A percentile compares a stretch with the other conserved stretches of the same genome.
Evolutionary conservation across 108 stramenopile genomes (phyloP).

Genomic region (Stephanodiscus minutulus): DNA sequence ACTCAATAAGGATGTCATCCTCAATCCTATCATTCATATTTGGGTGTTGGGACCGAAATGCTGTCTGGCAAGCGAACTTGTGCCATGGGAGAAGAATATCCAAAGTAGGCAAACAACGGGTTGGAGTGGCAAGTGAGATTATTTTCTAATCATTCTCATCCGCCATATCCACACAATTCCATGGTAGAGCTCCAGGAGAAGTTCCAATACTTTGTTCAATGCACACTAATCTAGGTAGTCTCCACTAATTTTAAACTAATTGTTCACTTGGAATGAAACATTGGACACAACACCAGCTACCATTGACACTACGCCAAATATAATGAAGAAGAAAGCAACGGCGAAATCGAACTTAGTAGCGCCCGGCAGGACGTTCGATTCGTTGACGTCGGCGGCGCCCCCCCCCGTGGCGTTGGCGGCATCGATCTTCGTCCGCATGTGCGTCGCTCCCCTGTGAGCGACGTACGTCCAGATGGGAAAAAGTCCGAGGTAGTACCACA

Average conservation of each 20-base stretch:
- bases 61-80: too few relatives aligned
- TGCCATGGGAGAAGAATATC: too few relatives aligned
- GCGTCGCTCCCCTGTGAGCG: slow-evolving; percentile 39
- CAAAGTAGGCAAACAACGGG: too few relatives aligned
- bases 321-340: slow-evolving; percentile 68
- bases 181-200: neutral
- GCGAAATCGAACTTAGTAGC: slow-evolving; percentile 58
- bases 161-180: neutral
- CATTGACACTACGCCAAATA: slow-evolving; percentile 68
- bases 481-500: slow-evolving; percentile 46
- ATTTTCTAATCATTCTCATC: too few relatives aligned
- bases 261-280: slow-evolving; percentile 64
- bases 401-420: slow-evolving; percentile 18
- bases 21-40: too few relatives aligned
- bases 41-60: too few relatives aligned
- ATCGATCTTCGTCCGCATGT: slow-evolving; percentile 34
- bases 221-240: too few relatives aligned
- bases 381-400: slow-evolving; percentile 11
- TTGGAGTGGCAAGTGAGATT: too few relatives aligned
- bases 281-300: slow-evolving; percentile 71
- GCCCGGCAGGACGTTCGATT: slow-evolving; percentile 26
- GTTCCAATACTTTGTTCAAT: too few relatives aligned
- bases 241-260: neutral
- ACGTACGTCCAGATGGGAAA: slow-evolving; percentile 48
- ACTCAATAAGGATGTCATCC: too few relatives aligned